Conservation (phyloP, 169 alveolate species). For the Cryptosporidium felis region DNA sequence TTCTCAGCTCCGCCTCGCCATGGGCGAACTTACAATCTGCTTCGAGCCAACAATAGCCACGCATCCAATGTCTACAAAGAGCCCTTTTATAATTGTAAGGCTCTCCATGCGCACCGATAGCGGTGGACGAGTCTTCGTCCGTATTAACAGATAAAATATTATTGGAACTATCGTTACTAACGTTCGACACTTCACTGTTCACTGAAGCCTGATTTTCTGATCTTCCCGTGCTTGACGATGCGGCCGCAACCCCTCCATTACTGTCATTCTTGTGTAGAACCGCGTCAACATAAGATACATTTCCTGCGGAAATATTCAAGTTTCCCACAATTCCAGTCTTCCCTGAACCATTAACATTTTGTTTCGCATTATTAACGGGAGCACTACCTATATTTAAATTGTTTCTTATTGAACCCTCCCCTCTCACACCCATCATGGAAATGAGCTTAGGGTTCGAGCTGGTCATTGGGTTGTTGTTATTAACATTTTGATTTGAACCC, state of each 20-base stretch:
- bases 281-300: conserved; percentile 67
- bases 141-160: not conserved
- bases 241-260: not conserved
- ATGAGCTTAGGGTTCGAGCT: conserved; percentile 56
- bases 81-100: conserved; percentile 69
- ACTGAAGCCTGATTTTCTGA: conserved; percentile 36
- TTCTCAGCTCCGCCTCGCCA: conserved; percentile 66
- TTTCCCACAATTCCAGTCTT: not conserved
- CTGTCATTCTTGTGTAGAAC: conserved; percentile 48
- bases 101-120: conserved; percentile 55
- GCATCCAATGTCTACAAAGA: conserved; percentile 71
- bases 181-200: conserved; percentile 14
- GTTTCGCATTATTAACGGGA: conserved; percentile 25
- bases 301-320: conserved; percentile 26
- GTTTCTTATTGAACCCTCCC: conserved; percentile 19
- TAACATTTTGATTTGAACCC: conserved; percentile 50
- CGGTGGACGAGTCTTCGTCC: conserved; percentile 13
- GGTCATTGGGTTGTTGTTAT: conserved; percentile 38
- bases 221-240: conserved; percentile 22
- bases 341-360: not conserved
- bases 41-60: conserved; percentile 70
- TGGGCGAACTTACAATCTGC: conserved; percentile 71
- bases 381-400: conserved; percentile 22
- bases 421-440: conserved; percentile 26
- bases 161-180: not conserved